phyloP scores from a whole-genome alignment of 75 land plant species.

The Azolla pinnata region DNA sequence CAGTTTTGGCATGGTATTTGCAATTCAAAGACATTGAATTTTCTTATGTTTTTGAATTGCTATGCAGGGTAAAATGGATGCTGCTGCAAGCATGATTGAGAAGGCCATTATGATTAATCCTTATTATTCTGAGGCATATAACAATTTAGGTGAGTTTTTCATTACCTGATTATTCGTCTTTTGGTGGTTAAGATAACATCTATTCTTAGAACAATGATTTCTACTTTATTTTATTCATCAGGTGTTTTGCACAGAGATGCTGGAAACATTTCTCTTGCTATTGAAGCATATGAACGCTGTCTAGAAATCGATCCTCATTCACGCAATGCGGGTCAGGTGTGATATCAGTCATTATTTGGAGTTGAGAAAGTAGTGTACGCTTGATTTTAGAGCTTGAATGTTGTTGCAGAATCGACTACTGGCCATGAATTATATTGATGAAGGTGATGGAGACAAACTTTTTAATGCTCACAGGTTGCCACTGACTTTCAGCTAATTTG shows the following conservation, averaged over 20 bases:
- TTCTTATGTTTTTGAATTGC: constrained; percentile 79
- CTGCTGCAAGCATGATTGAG: constrained; percentile 94
- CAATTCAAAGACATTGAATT: constrained; percentile 31
- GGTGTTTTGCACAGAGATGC: constrained; percentile 97
- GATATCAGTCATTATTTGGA: constrained; percentile 42
- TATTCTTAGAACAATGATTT: no score
- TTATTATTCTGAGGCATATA: constrained; percentile 93
- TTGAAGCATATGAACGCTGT: constrained; percentile 95
- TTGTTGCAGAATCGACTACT: constrained; percentile 76
- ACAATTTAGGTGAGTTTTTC: constrained; percentile 96
- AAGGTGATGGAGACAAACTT: constrained; percentile 67
- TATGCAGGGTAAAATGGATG: constrained; percentile 98
- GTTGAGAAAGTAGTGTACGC: neutral
- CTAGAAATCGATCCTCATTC: constrained; percentile 93
- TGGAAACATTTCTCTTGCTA: constrained; percentile 67
- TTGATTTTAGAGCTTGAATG: neutral
- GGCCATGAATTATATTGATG: constrained; percentile 86
- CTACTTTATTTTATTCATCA: no score
- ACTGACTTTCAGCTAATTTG: no score
- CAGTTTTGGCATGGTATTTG: no score
- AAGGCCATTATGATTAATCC: constrained; percentile 92
- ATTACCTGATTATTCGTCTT: no score
- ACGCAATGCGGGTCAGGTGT: constrained; percentile 95
- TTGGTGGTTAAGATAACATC: no score
- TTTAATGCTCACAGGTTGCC: constrained; percentile 93